phyloP scores from a whole-genome alignment of 2,329 filamentous ascomycete genomes.

The Neofusicoccum ribis region DNA sequence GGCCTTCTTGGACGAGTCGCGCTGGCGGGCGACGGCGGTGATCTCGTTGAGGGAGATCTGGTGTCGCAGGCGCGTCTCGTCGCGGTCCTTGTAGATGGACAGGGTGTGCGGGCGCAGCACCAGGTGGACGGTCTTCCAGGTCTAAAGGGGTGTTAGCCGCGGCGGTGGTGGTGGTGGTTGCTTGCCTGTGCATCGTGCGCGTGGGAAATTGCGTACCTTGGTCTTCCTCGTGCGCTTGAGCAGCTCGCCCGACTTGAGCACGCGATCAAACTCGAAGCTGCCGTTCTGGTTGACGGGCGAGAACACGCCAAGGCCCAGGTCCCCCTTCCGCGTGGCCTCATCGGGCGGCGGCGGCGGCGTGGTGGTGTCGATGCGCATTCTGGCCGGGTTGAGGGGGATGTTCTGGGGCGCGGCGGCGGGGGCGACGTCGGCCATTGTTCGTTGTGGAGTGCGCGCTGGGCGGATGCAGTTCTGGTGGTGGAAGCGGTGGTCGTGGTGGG shows the following conservation, averaged over 20 bases:
- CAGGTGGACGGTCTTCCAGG: slow-evolving; percentile 87
- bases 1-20: slow-evolving; percentile 83
- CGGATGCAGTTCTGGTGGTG: neutral
- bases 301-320: slow-evolving; percentile 55
- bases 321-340: slow-evolving; percentile 24
- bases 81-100: slow-evolving; percentile 89
- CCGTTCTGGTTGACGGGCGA: slow-evolving; percentile 93
- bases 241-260: slow-evolving; percentile 85
- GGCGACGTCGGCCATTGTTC: slow-evolving; percentile 30
- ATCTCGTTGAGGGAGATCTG: slow-evolving; percentile 87
- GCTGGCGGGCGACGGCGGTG: slow-evolving; percentile 85
- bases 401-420: slow-evolving; percentile 29
- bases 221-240: slow-evolving; percentile 91
- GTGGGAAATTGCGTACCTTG: slow-evolving; percentile 60
- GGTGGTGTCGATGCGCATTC: slow-evolving; percentile 31
- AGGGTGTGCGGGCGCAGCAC: slow-evolving; percentile 88
- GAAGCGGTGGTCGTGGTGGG: neutral
- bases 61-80: slow-evolving; percentile 84
- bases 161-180: neutral
- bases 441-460: neutral
- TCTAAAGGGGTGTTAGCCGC: slow-evolving; percentile 51
- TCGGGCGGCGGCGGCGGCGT: slow-evolving; percentile 27
- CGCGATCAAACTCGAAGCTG: slow-evolving; percentile 92
- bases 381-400: slow-evolving; percentile 24
- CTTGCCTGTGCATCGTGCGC: neutral